Conservation (phyloP, 257 asterid species). For the Primulina tabacum region DNA sequence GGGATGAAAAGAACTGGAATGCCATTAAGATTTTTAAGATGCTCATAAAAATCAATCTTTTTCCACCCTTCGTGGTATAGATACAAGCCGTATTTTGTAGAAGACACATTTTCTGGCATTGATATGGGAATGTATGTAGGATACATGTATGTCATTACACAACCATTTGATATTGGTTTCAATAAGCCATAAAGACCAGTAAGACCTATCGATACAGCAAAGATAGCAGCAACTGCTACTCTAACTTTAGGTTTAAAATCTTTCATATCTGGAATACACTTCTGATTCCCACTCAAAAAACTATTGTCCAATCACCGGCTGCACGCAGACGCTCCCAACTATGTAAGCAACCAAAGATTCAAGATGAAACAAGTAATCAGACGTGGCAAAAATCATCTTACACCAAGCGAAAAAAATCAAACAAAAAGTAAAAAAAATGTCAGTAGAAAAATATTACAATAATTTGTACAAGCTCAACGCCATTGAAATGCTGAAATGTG, state of each 20-base stretch:
- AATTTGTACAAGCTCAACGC: not conserved
- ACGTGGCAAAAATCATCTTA: not conserved
- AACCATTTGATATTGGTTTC: conserved; percentile 79
- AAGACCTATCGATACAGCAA: conserved; percentile 55
- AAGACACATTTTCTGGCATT: conserved; percentile 51
- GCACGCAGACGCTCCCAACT: conserved; percentile 28
- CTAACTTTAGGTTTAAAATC: conserved; percentile 40
- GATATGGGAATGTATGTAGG: conserved; percentile 89
- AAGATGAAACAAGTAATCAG: not conserved
- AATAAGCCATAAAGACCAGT: conserved; percentile 56
- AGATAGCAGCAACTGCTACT: conserved; percentile 43
- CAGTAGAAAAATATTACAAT: not conserved
- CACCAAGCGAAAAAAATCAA: not conserved
- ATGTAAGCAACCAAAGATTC: not conserved
- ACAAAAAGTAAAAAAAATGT: no score
- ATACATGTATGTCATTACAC: conserved; percentile 96
- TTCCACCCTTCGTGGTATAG: conserved; percentile 97
- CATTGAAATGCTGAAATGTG: not conserved
- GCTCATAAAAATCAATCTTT: conserved; percentile 69
- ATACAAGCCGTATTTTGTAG: conserved; percentile 60
- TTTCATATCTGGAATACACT: conserved; percentile 30
- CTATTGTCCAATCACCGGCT: conserved; percentile 29
- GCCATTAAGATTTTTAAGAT: conserved; percentile 67
- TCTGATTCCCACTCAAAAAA: conserved; percentile 23
- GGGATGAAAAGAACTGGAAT: conserved; percentile 95